Evolutionary conservation across 2,329 filamentous ascomycete species (phyloP).

Genomic region (Alternaria sp.): DNA sequence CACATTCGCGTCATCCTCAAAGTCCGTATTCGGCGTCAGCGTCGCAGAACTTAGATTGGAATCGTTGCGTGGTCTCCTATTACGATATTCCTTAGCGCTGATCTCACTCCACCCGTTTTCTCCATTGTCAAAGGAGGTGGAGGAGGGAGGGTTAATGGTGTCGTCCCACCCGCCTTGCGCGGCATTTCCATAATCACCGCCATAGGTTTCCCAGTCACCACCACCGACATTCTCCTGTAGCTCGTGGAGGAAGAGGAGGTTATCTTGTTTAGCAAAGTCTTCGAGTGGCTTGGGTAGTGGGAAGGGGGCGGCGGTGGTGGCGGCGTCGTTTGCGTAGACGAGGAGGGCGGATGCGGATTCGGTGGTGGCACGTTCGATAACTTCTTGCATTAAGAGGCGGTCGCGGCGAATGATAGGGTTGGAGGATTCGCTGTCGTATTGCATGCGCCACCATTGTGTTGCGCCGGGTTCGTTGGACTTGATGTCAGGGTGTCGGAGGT

Average conservation of each 20-base stretch:
- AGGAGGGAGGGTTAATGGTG: constrained; percentile 15
- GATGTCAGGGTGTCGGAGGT: constrained; percentile 58
- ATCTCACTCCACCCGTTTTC: constrained; percentile 34
- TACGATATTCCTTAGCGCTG: constrained; percentile 30
- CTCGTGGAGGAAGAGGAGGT: constrained; percentile 49
- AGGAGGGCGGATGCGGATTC: constrained; percentile 64
- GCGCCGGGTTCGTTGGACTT: constrained; percentile 28
- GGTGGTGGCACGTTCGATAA: constrained; percentile 62
- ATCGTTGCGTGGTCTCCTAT: constrained; percentile 16
- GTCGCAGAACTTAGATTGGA: constrained; percentile 40
- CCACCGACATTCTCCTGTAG: constrained; percentile 27
- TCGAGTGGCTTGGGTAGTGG: constrained; percentile 40
- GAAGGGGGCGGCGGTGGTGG: constrained; percentile 27
- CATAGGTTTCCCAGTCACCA: constrained; percentile 26
- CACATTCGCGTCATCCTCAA: constrained; percentile 33
- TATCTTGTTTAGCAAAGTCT: constrained; percentile 61
- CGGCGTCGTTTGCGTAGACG: constrained; percentile 65
- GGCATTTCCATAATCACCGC: constrained; percentile 13
- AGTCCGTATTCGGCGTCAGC: constrained; percentile 48
- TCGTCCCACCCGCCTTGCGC: constrained; percentile 33
- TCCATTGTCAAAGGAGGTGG: constrained; percentile 18
- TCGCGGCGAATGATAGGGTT: constrained; percentile 41
- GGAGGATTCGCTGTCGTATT: constrained; percentile 41
- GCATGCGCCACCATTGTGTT: constrained; percentile 50
- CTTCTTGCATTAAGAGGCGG: constrained; percentile 60